Base-by-base conservation (phyloP, 2,329 filamentous ascomycete species). In the Diplodia intermedia region DNA sequence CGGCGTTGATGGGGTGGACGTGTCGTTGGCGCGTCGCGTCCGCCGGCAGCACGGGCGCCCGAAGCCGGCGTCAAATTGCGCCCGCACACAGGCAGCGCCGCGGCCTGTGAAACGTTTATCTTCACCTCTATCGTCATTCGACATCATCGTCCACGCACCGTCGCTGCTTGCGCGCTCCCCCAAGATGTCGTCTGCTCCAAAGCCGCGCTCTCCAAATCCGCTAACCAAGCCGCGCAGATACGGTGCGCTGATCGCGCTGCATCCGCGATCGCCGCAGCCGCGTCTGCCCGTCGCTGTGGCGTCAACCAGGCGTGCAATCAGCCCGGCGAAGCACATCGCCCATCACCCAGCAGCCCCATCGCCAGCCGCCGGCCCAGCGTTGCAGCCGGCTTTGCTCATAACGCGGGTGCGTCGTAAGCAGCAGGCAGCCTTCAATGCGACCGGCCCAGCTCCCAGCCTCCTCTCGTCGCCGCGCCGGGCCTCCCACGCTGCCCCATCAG, bases 91-190 rank as follows among this genome's bases (percentile, higher is more conserved):
- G 40, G 26, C 57, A 8, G 56, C 40, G 40, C 26, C 14, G 40
- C 57, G 26, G 40, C 57, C 57, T 60, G 57, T 61, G 57, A 49
- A 61, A 61, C 57, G 57, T 26, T 61, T 61, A 61, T 61, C 57
- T 43, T n/a, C 9, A 61, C 57, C 23, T 61, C 57, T 61, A 49
- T 61, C 57, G 57, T 61, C 57, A 61, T 61, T 29, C n/a, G 40
- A 49, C 57, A 49, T 33, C 40, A 20, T 31, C 26, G 23, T 6
- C 20, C 56, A 20, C 8, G 18, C 26, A 47, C 20, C 56, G 20
- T 12, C 15, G 40, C 40, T 20, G 57, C 40, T 33, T 15, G 31
- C 31, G 31, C 31, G 6, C 20, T 26, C 23, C 15, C 52, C 5
- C 55, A 43, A 57, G 55, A 33, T 33, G 8, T 33, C 8, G 31